phyloP scores from a whole-genome alignment of 2,329 filamentous ascomycete species.

The Aspergillus versicolor region DNA sequence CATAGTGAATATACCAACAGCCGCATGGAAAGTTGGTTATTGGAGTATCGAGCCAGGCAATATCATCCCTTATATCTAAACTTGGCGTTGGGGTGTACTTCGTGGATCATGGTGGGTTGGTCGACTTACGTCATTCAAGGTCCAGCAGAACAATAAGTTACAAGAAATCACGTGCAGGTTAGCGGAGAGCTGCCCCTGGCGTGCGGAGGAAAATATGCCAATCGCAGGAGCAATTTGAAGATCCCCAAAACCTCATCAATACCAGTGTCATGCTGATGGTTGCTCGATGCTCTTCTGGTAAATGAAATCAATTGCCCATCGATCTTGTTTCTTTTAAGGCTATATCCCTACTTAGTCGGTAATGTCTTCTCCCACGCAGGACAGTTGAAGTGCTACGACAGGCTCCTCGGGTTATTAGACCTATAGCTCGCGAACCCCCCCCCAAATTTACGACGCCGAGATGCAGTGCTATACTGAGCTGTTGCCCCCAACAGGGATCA shows the following conservation, averaged over 20 bases:
- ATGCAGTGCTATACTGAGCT: slow-evolving; percentile 99
- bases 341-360: neutral
- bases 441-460: slow-evolving; percentile 3
- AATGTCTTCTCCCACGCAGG: slow-evolving; percentile 12
- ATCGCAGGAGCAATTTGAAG: neutral
- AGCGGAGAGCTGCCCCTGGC: slow-evolving; percentile 1
- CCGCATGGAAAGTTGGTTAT: slow-evolving; percentile 13
- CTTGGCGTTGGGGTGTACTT: no score
- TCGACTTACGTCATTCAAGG: slow-evolving; percentile 21
- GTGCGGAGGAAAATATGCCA: slow-evolving; percentile 7
- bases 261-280: neutral
- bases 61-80: neutral
- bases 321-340: neutral
- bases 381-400: slow-evolving; percentile 11
- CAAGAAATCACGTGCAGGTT: slow-evolving; percentile 16
- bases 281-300: neutral
- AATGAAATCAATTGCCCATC: neutral
- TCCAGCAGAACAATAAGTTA: neutral
- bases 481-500: slow-evolving; percentile 89
- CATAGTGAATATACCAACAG: slow-evolving; percentile 43
- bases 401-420: neutral
- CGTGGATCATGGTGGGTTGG: neutral
- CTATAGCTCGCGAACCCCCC: neutral
- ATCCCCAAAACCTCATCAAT: neutral
- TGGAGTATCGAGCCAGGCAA: neutral